Base-by-base conservation (phyloP, 805 yeast genomes). In the Maudiozyma serrabonitensis region DNA sequence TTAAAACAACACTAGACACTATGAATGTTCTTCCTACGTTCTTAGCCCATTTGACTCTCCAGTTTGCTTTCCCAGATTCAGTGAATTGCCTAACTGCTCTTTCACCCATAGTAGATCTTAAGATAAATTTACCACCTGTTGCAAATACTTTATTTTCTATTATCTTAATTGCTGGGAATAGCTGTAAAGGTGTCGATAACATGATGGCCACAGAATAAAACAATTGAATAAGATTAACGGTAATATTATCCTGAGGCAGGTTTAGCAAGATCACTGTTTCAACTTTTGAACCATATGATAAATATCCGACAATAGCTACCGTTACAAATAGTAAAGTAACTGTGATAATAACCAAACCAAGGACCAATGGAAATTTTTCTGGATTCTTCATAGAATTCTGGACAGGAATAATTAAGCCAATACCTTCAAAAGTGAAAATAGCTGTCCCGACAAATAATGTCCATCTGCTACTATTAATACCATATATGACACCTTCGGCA, bases 391-490 rank as follows among this genome's bases (percentile, higher is more conserved):
- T 86, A 1, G 93, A 82, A 56, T 85, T 87, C 59, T 85, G 88
- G 47, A 86, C 82, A 0, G 95, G 95, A 23, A 86, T 82, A 46
- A 86, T 82, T 44, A 86, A 70, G 0, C 95, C 93, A 50, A 86
- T 84, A 1, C 95, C 95, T 68, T 86, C 95, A 61, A 84, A 86
- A n/a, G 93, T 88, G 70, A 86, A 86, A 31, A 86, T 85, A 2
- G 91, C 90, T 6, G 86, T 87, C 8, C 95, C 95, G 46, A 85
- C 80, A 59, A 85, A 85, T 45, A 86, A 66, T 0, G 91, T 79
- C 74, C 87, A 85, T 46, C 74, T 74, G 4, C 74, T 70, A 31
- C 69, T 52, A 62, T 84, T 84, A 67, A 84, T 75, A 34, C 67
- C 62, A 46, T 66, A 64, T 21, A 71, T 70, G 32, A 84, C 71